Evolutionary conservation across 1,284 basidiomycete genomes (phyloP).

Genomic region (Ustilago sp.): DNA sequence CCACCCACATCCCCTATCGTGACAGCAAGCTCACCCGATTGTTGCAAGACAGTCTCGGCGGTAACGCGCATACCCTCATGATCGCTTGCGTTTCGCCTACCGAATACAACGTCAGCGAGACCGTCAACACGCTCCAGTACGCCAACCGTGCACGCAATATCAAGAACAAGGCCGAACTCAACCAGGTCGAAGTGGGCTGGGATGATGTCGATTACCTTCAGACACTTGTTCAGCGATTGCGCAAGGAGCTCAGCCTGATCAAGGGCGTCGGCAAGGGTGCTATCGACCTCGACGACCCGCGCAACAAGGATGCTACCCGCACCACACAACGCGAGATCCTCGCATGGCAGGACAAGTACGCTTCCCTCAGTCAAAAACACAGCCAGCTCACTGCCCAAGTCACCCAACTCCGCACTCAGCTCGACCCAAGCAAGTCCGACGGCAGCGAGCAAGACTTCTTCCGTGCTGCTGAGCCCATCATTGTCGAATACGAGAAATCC

Average conservation of each 20-base stretch:
- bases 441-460: conserved; percentile 82
- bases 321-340: conserved; percentile 75
- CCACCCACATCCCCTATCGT: conserved; percentile 88
- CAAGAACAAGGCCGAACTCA: conserved; percentile 91
- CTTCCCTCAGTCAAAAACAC: conserved; percentile 83
- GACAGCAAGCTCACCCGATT: conserved; percentile 94
- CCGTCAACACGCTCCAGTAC: conserved; percentile 96
- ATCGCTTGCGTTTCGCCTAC: conserved; percentile 96
- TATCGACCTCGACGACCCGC: conserved; percentile 39
- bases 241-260: conserved; percentile 83
- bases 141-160: conserved; percentile 97
- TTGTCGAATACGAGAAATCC: conserved; percentile 94
- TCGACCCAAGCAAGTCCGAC: conserved; percentile 58
- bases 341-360: conserved; percentile 83
- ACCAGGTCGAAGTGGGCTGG: conserved; percentile 97
- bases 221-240: conserved; percentile 72
- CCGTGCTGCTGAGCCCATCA: conserved; percentile 95
- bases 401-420: conserved; percentile 71
- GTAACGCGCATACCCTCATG: conserved; percentile 98
- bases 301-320: conserved; percentile 35
- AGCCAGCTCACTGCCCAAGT: conserved; percentile 88
- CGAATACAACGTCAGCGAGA: conserved; percentile 94
- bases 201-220: conserved; percentile 97
- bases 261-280: conserved; percentile 74
- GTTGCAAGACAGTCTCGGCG: conserved; percentile 97